A percentile compares a stretch with the other conserved stretches of the same genome.
Conservation (phyloP, 768 basidiomycete genomes). For the Tubosaeta sp. region DNA sequence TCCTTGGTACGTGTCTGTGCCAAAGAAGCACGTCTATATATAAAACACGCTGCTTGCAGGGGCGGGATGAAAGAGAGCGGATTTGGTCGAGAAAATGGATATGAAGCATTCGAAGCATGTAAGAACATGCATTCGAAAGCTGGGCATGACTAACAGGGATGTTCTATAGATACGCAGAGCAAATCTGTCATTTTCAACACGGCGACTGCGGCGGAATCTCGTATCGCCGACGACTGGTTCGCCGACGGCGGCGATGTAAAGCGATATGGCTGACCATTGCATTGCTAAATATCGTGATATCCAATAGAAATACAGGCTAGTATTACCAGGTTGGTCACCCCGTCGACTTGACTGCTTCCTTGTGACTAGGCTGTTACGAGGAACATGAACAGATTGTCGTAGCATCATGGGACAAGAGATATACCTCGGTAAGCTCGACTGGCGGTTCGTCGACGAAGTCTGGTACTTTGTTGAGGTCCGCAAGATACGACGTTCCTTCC, state of each 20-base stretch:
- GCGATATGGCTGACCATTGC: conserved; percentile 55
- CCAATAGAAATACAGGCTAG: conserved; percentile 14
- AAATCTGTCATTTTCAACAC: conserved; percentile 78
- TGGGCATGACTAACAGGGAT: conserved; percentile 4
- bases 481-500: conserved; percentile 84
- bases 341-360: conserved; percentile 56
- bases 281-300: conserved; percentile 1
- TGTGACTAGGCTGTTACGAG: conserved; percentile 38
- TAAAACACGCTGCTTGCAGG: conserved; percentile 43
- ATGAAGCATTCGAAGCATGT: conserved; percentile 80
- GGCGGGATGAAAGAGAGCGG: conserved; percentile 91
- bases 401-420: conserved; percentile 11
- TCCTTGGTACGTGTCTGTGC: conserved; percentile 56
- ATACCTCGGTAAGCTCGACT: conserved; percentile 59
- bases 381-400: neutral
- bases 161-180: conserved; percentile 80
- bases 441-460: conserved; percentile 92
- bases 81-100: conserved; percentile 80
- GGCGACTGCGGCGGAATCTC: conserved; percentile 57
- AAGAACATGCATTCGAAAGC: conserved; percentile 19
- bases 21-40: neutral
- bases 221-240: conserved; percentile 74
- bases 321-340: conserved; percentile 21
- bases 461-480: conserved; percentile 81
- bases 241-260: conserved; percentile 47